Evolutionary conservation across 352 stramenopile genomes (phyloP).

Genomic region (Globisporangium cystogenes): DNA sequence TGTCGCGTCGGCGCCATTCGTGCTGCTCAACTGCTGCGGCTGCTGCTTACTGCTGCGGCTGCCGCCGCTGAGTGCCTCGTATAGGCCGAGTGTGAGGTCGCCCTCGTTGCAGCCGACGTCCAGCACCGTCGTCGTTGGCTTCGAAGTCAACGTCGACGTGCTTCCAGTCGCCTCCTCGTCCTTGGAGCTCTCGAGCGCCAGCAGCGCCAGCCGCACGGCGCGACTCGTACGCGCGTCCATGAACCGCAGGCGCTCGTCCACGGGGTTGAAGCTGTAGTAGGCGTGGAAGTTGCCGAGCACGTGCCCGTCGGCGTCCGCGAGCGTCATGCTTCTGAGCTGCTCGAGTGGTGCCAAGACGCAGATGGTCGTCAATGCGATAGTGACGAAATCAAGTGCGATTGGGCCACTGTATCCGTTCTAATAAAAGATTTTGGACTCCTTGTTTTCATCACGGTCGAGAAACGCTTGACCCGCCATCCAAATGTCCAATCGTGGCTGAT

Average conservation of each 20-base stretch:
- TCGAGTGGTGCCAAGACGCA: background rate
- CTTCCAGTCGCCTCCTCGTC: conserved; percentile 28
- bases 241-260: conserved; percentile 67
- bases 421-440: background rate
- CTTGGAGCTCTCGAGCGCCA: conserved; percentile 11
- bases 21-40: conserved; percentile 6
- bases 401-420: background rate
- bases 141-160: too few relatives aligned
- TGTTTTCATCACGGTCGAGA: background rate
- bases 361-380: background rate
- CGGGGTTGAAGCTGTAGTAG: conserved; percentile 85
- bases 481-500: background rate
- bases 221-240: conserved; percentile 38
- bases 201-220: conserved; percentile 37
- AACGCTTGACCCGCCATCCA: background rate
- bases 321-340: conserved; percentile 1
- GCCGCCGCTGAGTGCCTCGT: conserved; percentile 44
- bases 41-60: background rate
- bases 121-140: conserved; percentile 33
- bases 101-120: conserved; percentile 85
- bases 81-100: conserved; percentile 68
- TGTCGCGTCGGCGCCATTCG: background rate
- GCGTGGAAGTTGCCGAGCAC: conserved; percentile 82
- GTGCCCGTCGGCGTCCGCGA: conserved; percentile 53
- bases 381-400: background rate